Percentiles rank a stretch among this genome's conserved stretches.
These are phyloP conservation scores for Butyriboletus loyo DNA, from an alignment of 768 basidiomycete species.

Conservation along the genomic window DNA sequence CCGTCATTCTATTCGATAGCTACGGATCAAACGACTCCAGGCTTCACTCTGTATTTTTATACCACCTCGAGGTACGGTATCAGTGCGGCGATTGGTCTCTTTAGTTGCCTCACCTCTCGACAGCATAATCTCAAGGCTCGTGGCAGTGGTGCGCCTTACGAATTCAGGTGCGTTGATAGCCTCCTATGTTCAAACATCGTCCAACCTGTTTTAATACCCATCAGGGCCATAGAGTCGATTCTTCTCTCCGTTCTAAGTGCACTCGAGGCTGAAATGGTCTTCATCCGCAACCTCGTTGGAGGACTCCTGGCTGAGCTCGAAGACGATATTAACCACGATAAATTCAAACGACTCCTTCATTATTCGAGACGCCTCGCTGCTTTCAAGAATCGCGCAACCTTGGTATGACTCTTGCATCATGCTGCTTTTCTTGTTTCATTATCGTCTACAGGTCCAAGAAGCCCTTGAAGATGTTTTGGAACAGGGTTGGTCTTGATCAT, in stretches of 20 bases:
- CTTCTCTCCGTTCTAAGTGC: constrained; percentile 89
- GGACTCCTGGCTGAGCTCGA: constrained; percentile 90
- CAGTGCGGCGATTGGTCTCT: constrained; percentile 10
- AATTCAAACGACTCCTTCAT: constrained; percentile 87
- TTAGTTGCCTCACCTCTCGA: constrained; percentile 10
- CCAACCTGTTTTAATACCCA: constrained; percentile 15
- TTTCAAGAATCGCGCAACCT: constrained; percentile 87
- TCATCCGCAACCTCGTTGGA: constrained; percentile 86
- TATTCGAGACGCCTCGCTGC: constrained; percentile 85
- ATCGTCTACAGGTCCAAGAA: constrained; percentile 66
- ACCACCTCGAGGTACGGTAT: constrained; percentile 71
- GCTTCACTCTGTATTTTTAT: constrained; percentile 83
- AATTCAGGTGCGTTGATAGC: constrained; percentile 63
- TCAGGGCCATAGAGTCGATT: constrained; percentile 91
- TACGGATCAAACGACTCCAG: constrained; percentile 85
- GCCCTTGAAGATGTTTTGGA: constrained; percentile 89
- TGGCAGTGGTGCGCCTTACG: constrained; percentile 71
- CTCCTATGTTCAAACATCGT: constrained; percentile 12
- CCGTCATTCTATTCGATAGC: constrained; percentile 89
- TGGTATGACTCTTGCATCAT: constrained; percentile 44
- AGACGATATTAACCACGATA: constrained; percentile 92
- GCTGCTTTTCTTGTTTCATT: not conserved
- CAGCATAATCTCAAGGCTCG: constrained; percentile 84
- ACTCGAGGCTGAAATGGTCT: constrained; percentile 94
- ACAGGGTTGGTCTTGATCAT: constrained; percentile 56